These are phyloP conservation scores for Tillandsia leiboldiana DNA, from an alignment of 176 grass and related monocot genomes.

Conservation along the genomic window DNA sequence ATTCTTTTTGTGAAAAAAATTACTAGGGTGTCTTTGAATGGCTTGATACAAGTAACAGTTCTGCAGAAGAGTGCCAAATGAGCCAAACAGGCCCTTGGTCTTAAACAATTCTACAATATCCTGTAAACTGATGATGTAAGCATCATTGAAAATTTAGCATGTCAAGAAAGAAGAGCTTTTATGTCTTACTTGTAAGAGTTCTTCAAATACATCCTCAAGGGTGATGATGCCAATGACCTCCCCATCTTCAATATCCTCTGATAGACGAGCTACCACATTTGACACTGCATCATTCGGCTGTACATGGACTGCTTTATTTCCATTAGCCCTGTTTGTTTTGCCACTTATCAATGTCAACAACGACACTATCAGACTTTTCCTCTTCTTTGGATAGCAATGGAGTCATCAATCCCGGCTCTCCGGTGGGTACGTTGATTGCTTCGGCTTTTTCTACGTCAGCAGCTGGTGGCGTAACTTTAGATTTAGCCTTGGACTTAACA, in stretches of 20 bases:
- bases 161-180: background rate
- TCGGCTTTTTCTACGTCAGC: slow-evolving; percentile 31
- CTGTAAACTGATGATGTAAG: background rate
- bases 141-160: background rate
- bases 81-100: background rate
- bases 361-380: slow-evolving; percentile 39
- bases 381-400: slow-evolving; percentile 66
- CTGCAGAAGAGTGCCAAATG: too few species aligned
- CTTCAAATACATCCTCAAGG: slow-evolving; percentile 98
- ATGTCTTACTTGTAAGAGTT: slow-evolving; percentile 79
- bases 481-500: slow-evolving; percentile 52
- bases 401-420: slow-evolving; percentile 23
- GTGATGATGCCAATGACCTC: slow-evolving; percentile 99
- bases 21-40: too few species aligned
- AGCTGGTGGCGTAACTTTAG: slow-evolving; percentile 25
- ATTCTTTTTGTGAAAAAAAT: too few species aligned
- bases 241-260: slow-evolving; percentile 92
- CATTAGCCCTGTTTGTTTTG: slow-evolving; percentile 47
- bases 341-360: slow-evolving; percentile 63
- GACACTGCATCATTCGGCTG: slow-evolving; percentile 29
- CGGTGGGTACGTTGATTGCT: slow-evolving; percentile 33
- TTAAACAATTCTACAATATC: background rate
- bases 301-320: slow-evolving; percentile 24
- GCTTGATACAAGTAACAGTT: too few species aligned
- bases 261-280: slow-evolving; percentile 31